Percentiles rank a stretch among this genome's conserved stretches.
Conservation (phyloP, 1,284 basidiomycete species). For the Marasmius tenuissimus region DNA sequence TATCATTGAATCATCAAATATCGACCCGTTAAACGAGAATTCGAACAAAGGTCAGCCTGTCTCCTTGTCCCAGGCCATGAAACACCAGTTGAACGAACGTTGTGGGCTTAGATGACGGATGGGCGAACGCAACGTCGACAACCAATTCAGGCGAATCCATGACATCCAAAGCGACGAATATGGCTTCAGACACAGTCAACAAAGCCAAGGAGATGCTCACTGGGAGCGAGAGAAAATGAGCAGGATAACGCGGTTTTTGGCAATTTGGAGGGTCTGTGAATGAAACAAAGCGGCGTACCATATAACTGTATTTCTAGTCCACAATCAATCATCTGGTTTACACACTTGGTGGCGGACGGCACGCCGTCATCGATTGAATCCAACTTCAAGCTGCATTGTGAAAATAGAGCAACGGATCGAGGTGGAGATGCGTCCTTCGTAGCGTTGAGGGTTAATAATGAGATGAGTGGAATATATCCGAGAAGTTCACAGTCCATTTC, state of each 20-base stretch:
- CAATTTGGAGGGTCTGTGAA: too few relatives aligned
- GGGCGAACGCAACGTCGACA: conserved; percentile 35
- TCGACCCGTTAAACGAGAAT: conserved; percentile 50
- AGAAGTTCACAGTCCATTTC: neutral
- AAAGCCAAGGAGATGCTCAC: conserved; percentile 35
- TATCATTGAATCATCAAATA: conserved; percentile 51
- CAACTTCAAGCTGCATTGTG: too few relatives aligned
- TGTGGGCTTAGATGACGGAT: conserved; percentile 36
- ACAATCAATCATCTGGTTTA: too few relatives aligned
- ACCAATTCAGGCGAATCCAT: conserved; percentile 12
- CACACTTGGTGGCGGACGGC: too few relatives aligned
- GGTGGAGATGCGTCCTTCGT: too few relatives aligned
- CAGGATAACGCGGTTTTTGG: too few relatives aligned
- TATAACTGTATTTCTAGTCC: too few relatives aligned
- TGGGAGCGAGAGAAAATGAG: neutral
- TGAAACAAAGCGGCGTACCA: too few relatives aligned
- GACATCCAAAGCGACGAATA: conserved; percentile 20
- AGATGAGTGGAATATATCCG: too few relatives aligned
- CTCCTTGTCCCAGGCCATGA: neutral
- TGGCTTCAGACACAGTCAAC: conserved; percentile 36
- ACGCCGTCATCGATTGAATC: too few relatives aligned
- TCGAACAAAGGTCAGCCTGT: conserved; percentile 37
- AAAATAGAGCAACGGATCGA: too few relatives aligned
- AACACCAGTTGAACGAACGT: neutral
- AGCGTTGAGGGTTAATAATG: too few relatives aligned